Evolutionary conservation across 495 filamentous ascomycete genomes (phyloP).

Genomic region (Cladorrhinum samala): DNA sequence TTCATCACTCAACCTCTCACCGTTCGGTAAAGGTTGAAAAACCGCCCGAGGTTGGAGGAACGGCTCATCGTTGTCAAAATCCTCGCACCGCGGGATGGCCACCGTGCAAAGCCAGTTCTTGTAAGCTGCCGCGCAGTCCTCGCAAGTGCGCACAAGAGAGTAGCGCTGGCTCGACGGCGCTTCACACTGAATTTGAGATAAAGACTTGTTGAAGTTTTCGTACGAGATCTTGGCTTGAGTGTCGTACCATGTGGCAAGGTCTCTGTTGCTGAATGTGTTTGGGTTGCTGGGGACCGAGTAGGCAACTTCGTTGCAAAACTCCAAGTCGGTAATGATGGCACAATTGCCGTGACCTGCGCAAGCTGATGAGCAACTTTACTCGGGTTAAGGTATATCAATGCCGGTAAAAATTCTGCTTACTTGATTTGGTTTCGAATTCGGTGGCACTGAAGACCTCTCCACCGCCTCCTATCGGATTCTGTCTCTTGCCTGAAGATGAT

Average conservation of each 20-base stretch:
- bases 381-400: no score
- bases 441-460: slow-evolving; percentile 63
- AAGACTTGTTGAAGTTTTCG: slow-evolving; percentile 69
- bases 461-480: slow-evolving; percentile 55
- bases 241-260: slow-evolving; percentile 65
- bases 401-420: no score
- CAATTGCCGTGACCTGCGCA: slow-evolving; percentile 53
- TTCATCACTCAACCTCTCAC: slow-evolving; percentile 38
- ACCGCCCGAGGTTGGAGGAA: slow-evolving; percentile 67
- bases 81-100: slow-evolving; percentile 82
- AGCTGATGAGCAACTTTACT: no score
- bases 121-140: slow-evolving; percentile 72
- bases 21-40: slow-evolving; percentile 61
- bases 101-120: slow-evolving; percentile 93
- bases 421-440: slow-evolving; percentile 67
- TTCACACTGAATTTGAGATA: slow-evolving; percentile 81
- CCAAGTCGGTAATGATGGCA: slow-evolving; percentile 72
- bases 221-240: slow-evolving; percentile 53
- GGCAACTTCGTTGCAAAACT: slow-evolving; percentile 77
- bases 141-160: slow-evolving; percentile 71
- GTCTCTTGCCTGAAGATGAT: slow-evolving; percentile 50
- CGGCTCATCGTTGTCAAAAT: slow-evolving; percentile 53
- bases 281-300: slow-evolving; percentile 86
- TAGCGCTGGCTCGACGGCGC: slow-evolving; percentile 60
- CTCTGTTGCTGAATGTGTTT: slow-evolving; percentile 38